Evolutionary conservation across 305 asterid species (phyloP).

Genomic region (Fraxinus baroniana): DNA sequence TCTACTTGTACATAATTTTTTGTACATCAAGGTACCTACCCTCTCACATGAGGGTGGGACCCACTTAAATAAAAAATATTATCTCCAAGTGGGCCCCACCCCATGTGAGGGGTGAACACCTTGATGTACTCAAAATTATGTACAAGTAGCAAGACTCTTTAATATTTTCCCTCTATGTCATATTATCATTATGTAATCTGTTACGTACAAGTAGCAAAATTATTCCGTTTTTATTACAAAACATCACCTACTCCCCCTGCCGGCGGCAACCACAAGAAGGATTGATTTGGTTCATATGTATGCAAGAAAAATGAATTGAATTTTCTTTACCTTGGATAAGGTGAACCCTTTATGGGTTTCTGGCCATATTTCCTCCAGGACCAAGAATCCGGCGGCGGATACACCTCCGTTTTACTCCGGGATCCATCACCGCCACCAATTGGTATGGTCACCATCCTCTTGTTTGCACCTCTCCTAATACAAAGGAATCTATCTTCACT

Average conservation of each 20-base stretch:
- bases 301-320: background rate
- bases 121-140: too few species aligned
- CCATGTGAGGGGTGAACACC: too few species aligned
- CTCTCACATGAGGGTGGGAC: too few species aligned
- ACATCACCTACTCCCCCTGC: slow-evolving; percentile 6
- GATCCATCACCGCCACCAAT: slow-evolving; percentile 45
- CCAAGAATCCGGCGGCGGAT: slow-evolving; percentile 85
- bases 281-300: background rate
- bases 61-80: too few species aligned
- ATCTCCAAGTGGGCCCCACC: too few species aligned
- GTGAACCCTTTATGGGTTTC: slow-evolving; percentile 52
- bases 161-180: too few species aligned
- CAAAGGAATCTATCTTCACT: background rate
- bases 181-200: background rate
- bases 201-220: background rate
- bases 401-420: slow-evolving; percentile 65
- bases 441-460: slow-evolving; percentile 60
- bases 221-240: too few species aligned
- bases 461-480: slow-evolving; percentile 51
- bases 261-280: slow-evolving; percentile 13
- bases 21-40: too few species aligned
- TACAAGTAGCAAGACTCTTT: too few species aligned
- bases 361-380: slow-evolving; percentile 58
- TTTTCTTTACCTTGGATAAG: slow-evolving; percentile 45
- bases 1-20: too few species aligned